Evolutionary conservation across 495 filamentous ascomycete species (phyloP).

Genomic region (Parathielavia hyrcaniae): DNA sequence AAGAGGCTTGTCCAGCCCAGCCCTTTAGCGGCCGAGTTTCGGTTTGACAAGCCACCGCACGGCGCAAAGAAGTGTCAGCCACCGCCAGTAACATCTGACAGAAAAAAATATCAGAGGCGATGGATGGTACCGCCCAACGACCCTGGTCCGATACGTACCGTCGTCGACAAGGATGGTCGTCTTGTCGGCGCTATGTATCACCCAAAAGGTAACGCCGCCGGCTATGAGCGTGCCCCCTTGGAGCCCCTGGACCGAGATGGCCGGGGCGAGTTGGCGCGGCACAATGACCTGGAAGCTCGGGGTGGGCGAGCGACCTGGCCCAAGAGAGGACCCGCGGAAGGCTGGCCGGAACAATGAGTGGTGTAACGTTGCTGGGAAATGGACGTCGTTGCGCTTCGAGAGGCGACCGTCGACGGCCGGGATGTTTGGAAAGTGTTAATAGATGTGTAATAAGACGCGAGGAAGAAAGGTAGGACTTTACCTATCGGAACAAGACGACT

Average conservation of each 20-base stretch:
- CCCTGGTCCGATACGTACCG: background rate
- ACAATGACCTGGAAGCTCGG: background rate
- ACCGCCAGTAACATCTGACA: background rate
- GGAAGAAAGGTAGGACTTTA: too few relatives aligned
- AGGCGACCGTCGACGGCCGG: too few relatives aligned
- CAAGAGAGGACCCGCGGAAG: background rate
- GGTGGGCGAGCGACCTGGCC: background rate
- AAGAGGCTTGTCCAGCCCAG: background rate
- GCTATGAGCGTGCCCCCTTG: background rate
- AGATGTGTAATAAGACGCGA: too few relatives aligned
- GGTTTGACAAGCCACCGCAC: background rate
- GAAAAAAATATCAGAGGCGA: background rate
- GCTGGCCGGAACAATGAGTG: too few relatives aligned
- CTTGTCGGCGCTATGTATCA: constrained; percentile 1
- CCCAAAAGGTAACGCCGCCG: background rate
- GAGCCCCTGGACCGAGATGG: background rate
- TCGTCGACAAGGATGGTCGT: background rate
- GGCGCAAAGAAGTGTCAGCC: background rate
- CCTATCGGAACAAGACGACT: too few relatives aligned
- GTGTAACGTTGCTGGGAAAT: too few relatives aligned
- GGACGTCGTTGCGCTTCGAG: too few relatives aligned
- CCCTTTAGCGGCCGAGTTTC: background rate
- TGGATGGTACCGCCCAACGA: background rate
- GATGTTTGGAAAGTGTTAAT: too few relatives aligned
- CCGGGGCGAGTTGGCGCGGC: background rate